Percentiles rank a stretch among this genome's conserved stretches.
Evolutionary conservation across 306 rosid genomes (phyloP).

Genomic region (Acacia confusa): DNA sequence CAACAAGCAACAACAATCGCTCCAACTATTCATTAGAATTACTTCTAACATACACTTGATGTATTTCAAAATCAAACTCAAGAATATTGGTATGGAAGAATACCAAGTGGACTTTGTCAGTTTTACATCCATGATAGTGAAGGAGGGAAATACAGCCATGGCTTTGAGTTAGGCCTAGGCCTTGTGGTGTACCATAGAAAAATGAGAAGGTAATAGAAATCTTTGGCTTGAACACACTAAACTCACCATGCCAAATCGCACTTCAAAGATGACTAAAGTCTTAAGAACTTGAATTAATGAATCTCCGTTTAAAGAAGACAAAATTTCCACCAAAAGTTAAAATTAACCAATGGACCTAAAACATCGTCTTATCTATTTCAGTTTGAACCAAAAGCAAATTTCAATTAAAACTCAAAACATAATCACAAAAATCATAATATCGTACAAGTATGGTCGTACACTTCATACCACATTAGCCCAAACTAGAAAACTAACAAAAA

Average conservation of each 20-base stretch:
- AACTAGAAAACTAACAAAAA: neutral
- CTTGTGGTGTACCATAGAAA: neutral
- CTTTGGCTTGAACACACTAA: neutral
- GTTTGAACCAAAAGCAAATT: neutral
- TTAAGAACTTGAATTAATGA: neutral
- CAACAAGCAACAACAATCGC: too few species aligned
- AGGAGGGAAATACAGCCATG: neutral
- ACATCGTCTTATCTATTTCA: neutral
- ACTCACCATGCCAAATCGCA: neutral
- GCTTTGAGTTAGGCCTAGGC: neutral
- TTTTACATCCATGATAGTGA: too few species aligned
- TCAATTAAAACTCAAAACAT: neutral
- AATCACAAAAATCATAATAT: neutral
- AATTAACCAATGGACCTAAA: constrained; percentile 5
- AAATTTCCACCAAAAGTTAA: neutral
- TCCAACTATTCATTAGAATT: too few species aligned
- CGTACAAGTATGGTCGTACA: neutral
- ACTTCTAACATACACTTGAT: too few species aligned
- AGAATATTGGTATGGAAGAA: too few species aligned
- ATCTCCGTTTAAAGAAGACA: neutral
- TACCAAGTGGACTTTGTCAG: too few species aligned
- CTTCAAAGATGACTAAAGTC: neutral
- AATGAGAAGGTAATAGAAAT: neutral
- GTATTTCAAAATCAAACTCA: too few species aligned
- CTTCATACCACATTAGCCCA: neutral